Evolutionary conservation across 2,329 filamentous ascomycete genomes (phyloP).

Genomic region (Cryphonectria nitschkei): DNA sequence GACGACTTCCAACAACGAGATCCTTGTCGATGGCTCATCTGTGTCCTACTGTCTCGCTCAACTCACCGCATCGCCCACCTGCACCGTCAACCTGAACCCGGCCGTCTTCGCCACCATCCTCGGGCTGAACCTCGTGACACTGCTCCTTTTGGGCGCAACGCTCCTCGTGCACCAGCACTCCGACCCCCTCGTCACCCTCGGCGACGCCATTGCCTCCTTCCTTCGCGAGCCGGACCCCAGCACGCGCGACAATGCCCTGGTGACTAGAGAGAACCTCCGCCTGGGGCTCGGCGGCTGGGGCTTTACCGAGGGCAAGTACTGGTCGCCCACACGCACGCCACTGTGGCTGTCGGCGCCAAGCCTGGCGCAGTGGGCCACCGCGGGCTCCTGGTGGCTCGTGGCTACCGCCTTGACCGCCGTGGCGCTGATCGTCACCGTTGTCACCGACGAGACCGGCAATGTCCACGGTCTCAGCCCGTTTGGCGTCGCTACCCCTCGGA

Average conservation of each 20-base stretch:
- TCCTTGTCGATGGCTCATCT: constrained; percentile 33
- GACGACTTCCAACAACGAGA: constrained; percentile 10
- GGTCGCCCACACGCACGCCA: constrained; percentile 42
- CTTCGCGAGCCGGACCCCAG: constrained; percentile 49
- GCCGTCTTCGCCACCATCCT: constrained; percentile 47
- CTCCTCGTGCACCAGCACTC: constrained; percentile 39
- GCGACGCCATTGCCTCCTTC: constrained; percentile 56
- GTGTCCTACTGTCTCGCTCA: constrained; percentile 42
- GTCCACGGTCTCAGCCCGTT: constrained; percentile 34
- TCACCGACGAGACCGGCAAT: background rate
- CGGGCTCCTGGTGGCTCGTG: constrained; percentile 44
- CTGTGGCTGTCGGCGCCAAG: constrained; percentile 53
- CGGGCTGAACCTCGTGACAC: constrained; percentile 46
- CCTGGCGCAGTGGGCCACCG: constrained; percentile 46
- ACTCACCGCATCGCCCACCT: constrained; percentile 34
- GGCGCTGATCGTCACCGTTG: constrained; percentile 42
- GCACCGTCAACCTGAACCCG: constrained; percentile 48
- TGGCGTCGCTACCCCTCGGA: constrained; percentile 41
- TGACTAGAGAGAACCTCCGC: constrained; percentile 51
- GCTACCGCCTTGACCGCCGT: constrained; percentile 44
- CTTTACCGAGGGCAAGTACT: constrained; percentile 47
- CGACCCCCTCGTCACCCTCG: constrained; percentile 52
- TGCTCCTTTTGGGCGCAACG: constrained; percentile 39
- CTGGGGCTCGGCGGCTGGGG: constrained; percentile 49
- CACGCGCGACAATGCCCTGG: constrained; percentile 49